Evolutionary conservation across 139 green algal genomes (phyloP).

Genomic region (Ettlia oleoabundans): DNA sequence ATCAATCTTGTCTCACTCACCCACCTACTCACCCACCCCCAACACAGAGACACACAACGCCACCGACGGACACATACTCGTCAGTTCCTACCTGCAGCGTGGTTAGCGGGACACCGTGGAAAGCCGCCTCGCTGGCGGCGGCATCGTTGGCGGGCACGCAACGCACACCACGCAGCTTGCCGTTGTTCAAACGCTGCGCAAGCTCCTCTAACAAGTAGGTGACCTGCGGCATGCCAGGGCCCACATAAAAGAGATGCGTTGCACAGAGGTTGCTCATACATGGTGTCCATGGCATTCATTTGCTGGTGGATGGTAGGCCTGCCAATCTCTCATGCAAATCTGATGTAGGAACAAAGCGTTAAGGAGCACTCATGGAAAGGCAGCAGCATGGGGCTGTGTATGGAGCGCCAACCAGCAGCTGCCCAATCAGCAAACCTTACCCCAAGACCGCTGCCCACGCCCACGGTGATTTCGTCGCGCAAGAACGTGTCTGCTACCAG

Average conservation of each 20-base stretch:
- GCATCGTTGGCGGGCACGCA: constrained; percentile 49
- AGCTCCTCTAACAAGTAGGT: constrained; percentile 26
- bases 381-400: no score
- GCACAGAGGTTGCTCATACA: no score
- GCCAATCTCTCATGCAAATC: no score
- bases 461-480: constrained; percentile 18
- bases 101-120: constrained; percentile 50
- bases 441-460: constrained; percentile 11
- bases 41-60: no score
- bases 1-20: no score
- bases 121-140: constrained; percentile 45
- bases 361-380: no score
- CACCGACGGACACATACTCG: no score
- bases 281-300: no score
- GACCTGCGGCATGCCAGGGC: background rate
- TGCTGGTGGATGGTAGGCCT: no score
- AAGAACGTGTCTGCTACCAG: constrained; percentile 20
- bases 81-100: constrained; percentile 19
- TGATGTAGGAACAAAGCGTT: no score
- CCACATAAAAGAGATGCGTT: no score
- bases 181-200: background rate
- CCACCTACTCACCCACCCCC: no score
- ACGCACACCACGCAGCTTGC: constrained; percentile 34
- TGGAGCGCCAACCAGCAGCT: background rate
- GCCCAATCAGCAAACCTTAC: background rate